Conservation (phyloP, 228 moss, liverwort and hornwort genomes). For the Sphagnum fallax region DNA sequence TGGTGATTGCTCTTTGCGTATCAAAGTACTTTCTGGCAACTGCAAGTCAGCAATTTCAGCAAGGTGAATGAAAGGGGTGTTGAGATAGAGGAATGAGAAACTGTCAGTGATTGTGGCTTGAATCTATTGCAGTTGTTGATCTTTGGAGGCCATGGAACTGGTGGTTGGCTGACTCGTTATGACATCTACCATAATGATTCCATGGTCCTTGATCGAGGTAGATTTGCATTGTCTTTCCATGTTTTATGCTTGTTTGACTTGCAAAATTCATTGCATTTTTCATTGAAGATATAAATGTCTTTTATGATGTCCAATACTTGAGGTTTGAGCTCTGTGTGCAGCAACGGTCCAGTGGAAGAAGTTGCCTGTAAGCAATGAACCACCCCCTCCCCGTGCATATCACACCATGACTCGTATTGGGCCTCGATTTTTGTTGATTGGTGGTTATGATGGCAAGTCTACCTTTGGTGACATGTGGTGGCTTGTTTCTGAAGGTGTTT, state of each 20-base stretch:
- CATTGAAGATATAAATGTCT: not conserved
- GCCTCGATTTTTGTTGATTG: conserved; percentile 78
- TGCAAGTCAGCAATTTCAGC: too few species aligned
- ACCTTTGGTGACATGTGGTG: conserved; percentile 96
- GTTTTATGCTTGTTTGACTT: not conserved
- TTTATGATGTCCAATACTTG: too few species aligned
- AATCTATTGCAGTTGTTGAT: conserved; percentile 56
- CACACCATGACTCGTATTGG: conserved; percentile 85
- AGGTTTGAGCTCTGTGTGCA: conserved; percentile 14
- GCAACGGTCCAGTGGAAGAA: conserved; percentile 95
- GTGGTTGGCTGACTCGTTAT: conserved; percentile 97
- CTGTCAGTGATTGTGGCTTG: too few species aligned
- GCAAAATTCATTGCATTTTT: not conserved
- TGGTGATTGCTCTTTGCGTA: not conserved
- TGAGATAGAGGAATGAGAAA: too few species aligned
- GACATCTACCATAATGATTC: conserved; percentile 94
- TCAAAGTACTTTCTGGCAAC: not conserved
- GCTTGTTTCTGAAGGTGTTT: conserved; percentile 82
- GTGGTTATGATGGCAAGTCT: conserved; percentile 93
- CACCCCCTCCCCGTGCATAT: conserved; percentile 86
- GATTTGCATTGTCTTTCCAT: not conserved
- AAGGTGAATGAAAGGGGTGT: too few species aligned
- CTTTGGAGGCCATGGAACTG: conserved; percentile 96
- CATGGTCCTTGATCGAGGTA: conserved; percentile 92
- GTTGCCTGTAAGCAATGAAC: conserved; percentile 73